phyloP scores from a whole-genome alignment of 345 rosid species.

The Camelina neglecta region DNA sequence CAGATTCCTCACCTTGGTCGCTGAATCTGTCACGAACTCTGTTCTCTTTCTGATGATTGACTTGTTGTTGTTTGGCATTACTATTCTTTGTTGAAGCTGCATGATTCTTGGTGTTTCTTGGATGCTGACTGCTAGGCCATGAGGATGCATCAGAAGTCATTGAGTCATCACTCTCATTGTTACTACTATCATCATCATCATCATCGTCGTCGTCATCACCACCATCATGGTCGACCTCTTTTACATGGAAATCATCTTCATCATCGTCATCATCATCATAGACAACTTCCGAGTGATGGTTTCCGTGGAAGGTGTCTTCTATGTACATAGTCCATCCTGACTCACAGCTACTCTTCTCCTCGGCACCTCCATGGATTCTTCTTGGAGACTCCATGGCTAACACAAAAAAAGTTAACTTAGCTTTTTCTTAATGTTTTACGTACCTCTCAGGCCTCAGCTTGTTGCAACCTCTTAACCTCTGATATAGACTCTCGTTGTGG shows the following conservation, averaged over 20 bases:
- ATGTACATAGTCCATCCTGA: conserved; percentile 78
- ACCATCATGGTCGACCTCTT: conserved; percentile 24
- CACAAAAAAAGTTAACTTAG: conserved; percentile 16
- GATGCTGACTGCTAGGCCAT: conserved; percentile 57
- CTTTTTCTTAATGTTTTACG: conserved; percentile 11
- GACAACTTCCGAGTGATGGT: conserved; percentile 38
- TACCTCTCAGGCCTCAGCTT: conserved; percentile 1
- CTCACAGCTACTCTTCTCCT: conserved; percentile 56
- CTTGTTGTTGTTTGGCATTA: conserved; percentile 47
- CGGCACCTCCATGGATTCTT: conserved; percentile 44
- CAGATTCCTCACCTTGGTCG: conserved; percentile 43
- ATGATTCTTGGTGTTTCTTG: conserved; percentile 43
- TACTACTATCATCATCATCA: conserved; percentile 35
- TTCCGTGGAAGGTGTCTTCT: conserved; percentile 52
- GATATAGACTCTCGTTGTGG: conserved; percentile 37
- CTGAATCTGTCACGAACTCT: conserved; percentile 42
- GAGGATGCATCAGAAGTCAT: conserved; percentile 86
- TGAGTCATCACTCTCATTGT: conserved; percentile 66
- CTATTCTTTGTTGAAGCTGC: conserved; percentile 38
- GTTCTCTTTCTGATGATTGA: conserved; percentile 43
- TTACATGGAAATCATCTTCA: neutral
- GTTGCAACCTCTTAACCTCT: conserved; percentile 22
- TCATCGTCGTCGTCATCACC: conserved; percentile 14
- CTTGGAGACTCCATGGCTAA: conserved; percentile 58
- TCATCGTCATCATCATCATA: conserved; percentile 36